phyloP scores from a whole-genome alignment of 805 yeast species.

The Yamadazyma kitorensis region DNA sequence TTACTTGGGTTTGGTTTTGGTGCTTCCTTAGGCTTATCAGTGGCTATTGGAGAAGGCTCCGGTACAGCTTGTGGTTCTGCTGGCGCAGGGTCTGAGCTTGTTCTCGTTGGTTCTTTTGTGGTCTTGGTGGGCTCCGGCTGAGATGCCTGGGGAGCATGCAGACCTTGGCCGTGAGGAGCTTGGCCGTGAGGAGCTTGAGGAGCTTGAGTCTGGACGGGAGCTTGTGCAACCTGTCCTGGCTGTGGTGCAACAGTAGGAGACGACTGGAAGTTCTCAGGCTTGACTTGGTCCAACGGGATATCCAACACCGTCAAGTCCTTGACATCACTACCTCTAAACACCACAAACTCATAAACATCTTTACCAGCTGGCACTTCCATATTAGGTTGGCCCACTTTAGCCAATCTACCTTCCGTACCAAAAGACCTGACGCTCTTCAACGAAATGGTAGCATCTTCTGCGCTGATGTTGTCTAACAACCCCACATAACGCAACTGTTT shows the following conservation, averaged over 20 bases:
- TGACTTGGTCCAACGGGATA: conserved; percentile 59
- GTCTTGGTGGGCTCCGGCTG: too few species aligned
- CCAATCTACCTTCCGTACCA: conserved; percentile 89
- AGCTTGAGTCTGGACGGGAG: conserved; percentile 5
- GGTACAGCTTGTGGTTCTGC: conserved; percentile 11
- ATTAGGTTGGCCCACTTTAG: conserved; percentile 52
- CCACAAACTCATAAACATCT: conserved; percentile 69
- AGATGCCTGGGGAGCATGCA: too few species aligned
- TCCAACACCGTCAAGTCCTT: conserved; percentile 86
- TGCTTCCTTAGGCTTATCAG: neutral
- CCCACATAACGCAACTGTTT: conserved; percentile 89
- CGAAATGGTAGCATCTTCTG: conserved; percentile 87
- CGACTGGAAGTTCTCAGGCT: too few species aligned
- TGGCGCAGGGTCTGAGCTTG: conserved; percentile 6
- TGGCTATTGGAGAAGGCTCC: too few species aligned
- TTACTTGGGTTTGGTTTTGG: neutral
- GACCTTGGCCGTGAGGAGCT: too few species aligned
- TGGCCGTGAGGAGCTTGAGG: conserved; percentile 2
- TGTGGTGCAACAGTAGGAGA: conserved; percentile 16
- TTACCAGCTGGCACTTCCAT: conserved; percentile 71
- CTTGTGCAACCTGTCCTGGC: conserved; percentile 6
- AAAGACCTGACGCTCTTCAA: conserved; percentile 73
- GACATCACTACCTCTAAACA: conserved; percentile 89
- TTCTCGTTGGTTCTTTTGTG: conserved; percentile 8
- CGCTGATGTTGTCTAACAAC: conserved; percentile 78